Base-by-base conservation (phyloP, 805 yeast species). In the Candida pseudoglaebosa region DNA sequence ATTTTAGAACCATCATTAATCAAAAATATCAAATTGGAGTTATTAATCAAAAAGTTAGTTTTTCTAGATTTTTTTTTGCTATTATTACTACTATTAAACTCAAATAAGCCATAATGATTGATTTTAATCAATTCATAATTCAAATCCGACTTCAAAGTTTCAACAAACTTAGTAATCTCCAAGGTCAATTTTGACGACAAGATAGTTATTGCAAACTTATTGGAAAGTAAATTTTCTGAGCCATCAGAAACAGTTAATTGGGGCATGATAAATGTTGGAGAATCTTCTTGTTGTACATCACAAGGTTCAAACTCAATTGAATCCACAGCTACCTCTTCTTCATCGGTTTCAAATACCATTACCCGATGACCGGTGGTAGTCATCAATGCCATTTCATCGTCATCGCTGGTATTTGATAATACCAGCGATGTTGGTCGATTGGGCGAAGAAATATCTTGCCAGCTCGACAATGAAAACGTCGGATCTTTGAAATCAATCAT, bases 291-390 rank as follows among this genome's bases (percentile, higher is more conserved):
- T 32, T 32, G 9, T 31, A 16, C 4, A 17, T 17, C 24, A 20
- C 17, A 7, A 18, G 13, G 20, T 24, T 30, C 28, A 24, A 39
- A 19, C 19, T 40, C 34, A 12, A 33, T 13, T 5, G 15, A 16
- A 34, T 22, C 18, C n/a, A n/a, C n/a, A 17, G 15, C 36, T 20
- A 32, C 19, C n/a, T 34, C 67, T 39, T 66, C 71, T 40, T 65
- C 71, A 32, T 66, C 71, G 0, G 71, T 65, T 36, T 67, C 72
- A 43, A 66, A 65, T 4, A 65, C 64, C 65, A 65, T 59, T 5
- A 59, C 63, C n/a, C 48, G 44, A 13, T 43, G 48, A n/a, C n/a
- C n/a, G 15, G 50, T 40, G 3, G 54, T 45, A 2, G 52, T 54
- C n/a, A 55, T 47, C n/a, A 54, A 34, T 5, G 52, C 56, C 35